Conservation (phyloP, 106 monocot species). For the Dendrobium nobile region DNA sequence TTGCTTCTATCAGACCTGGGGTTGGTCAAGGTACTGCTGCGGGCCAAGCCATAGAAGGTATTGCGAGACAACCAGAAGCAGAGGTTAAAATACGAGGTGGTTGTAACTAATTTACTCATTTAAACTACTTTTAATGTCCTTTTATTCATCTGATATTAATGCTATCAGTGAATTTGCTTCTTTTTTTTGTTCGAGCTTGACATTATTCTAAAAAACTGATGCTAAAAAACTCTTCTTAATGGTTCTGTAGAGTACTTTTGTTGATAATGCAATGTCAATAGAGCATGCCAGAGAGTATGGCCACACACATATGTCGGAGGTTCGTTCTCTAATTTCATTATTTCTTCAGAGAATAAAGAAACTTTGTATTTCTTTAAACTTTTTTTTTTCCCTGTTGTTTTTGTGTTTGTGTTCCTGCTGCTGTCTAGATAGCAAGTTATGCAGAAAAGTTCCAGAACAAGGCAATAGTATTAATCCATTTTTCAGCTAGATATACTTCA, state of each 20-base stretch:
- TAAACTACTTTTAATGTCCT: not conserved
- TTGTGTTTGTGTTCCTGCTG: slow-evolving; percentile 2
- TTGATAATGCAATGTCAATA: slow-evolving; percentile 53
- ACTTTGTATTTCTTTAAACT: not conserved
- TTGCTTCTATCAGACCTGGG: too few species aligned
- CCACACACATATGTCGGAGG: slow-evolving; percentile 88
- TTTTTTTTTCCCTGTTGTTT: not conserved
- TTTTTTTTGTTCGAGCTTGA: not conserved
- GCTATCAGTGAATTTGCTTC: not conserved
- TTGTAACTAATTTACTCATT: not conserved
- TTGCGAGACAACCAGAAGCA: too few species aligned
- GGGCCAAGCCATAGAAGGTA: too few species aligned
- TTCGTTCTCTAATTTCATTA: slow-evolving; percentile 12
- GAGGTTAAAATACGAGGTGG: too few species aligned
- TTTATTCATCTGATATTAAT: not conserved
- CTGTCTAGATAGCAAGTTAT: slow-evolving; percentile 43
- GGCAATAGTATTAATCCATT: slow-evolving; percentile 85
- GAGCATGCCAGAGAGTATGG: slow-evolving; percentile 87
- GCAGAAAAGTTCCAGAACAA: slow-evolving; percentile 71
- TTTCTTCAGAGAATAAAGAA: not conserved
- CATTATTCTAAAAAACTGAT: not conserved
- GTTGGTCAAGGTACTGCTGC: too few species aligned
- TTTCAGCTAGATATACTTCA: slow-evolving; percentile 71
- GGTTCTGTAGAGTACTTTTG: slow-evolving; percentile 67
- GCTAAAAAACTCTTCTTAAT: not conserved